Evolutionary conservation across 257 asterid species (phyloP), one percentile per base, ranked within the genome.

Genomic region (Gynochthodes officinalis): DNA sequence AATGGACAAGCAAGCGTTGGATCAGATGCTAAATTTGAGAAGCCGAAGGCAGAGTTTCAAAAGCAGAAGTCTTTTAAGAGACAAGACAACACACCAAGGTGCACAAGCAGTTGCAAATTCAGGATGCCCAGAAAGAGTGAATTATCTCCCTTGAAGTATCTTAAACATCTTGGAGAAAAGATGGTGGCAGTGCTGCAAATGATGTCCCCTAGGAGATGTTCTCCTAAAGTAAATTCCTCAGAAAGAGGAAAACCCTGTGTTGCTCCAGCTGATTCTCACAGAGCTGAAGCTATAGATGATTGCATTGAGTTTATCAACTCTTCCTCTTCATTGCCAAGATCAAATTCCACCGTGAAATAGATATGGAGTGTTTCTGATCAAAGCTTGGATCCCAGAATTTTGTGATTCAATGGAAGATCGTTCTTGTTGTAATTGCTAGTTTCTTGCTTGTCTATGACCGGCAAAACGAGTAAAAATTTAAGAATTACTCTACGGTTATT

Each of bases 261-360:
- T 62, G 67, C 79, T 71, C 78, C 75, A 6, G 44, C 77, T 59
- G 84, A 83, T 71, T 76, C 83, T 80, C 87, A 83, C 25, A 72
- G 85, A 43, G 85, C 84, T 52, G 85, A 83, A 67, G 87, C 87
- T 57, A 75, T 83, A 21, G 80, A 83, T 13, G 87, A 83, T 63
- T 83, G 87, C 73, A 83, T 83, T 58, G 76, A 83, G 77, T 83
- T 83, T 61, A 83, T 83, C 40, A 83, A 83, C 67, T 80, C 84
- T 60, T 77, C 84, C 72, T 77, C 85, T 50, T 35, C 87, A 9
- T 59, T 83, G 61, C 81, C 81, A 18, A 83, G 87, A 83, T 80
- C 87, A 25, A 83, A 83, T 60, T 83, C 87, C 15, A 73, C 73
- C 32, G 8, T 78, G 11, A 57, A 67, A 46, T 80, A 67, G 69